Evolutionary conservation across 2,329 filamentous ascomycete genomes (phyloP), one percentile per base, ranked within the genome.

Genomic region (Aureobasidium vineae): DNA sequence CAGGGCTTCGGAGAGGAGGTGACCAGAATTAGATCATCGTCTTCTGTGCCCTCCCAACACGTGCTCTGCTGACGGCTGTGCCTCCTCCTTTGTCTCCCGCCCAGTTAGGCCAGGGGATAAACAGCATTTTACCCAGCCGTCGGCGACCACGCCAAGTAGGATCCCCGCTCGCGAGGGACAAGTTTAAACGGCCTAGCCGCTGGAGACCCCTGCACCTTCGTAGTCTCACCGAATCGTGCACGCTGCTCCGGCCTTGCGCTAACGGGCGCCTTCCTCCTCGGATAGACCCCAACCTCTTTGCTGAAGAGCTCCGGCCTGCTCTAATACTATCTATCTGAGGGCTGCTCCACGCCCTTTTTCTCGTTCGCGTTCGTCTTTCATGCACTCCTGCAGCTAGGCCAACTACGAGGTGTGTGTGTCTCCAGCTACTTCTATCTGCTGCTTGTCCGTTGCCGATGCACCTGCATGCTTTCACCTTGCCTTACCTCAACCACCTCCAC

Each of bases 341-440:
- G 64, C 52, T 50, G 64, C 64, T 66, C 53, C 63, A 57, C 63
- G 63, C 63, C 63, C 63, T 65, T 65, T 63, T 66, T 66, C 64
- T 66, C 54, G 54, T 60, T 52, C 54, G 64, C 53, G 64, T 66
- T 57, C 64, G 64, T 66, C 64, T 60, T 36, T 60, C 53, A 66
- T 66, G 64, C 64, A 66, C 64, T 66, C 64, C 64, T 66, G 64
- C 64, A 66, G 64, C 52, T 66, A 66, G 64, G 59, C 64, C 47
- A 60, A 66, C 54, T 66, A 66, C 64, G 64, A 66, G 64, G 64
- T 66, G 53, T 66, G 53, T 66, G 64, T 66, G 64, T 66, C 64
- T 66, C 64, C 61, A 64, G 49, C 61, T 64, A 64, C 61, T 64
- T 64, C 47, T 64, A 64, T 64, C 61, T 64, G 47, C 61, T 64